phyloP scores from a whole-genome alignment of 1,139 yeast species.

The Candida anutae region DNA sequence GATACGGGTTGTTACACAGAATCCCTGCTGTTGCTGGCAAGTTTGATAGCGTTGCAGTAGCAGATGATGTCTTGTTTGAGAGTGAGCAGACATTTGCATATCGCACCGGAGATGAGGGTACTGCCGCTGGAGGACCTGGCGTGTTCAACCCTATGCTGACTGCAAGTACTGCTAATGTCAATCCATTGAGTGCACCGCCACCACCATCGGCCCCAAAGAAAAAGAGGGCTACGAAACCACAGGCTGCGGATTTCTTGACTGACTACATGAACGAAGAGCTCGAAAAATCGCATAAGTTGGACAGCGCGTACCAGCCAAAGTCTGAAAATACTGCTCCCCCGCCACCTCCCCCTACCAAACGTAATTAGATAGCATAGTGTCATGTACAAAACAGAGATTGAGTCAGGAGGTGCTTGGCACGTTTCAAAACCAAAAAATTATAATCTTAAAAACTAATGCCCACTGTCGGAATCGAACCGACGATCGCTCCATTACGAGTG shows the following conservation, averaged over 20 bases:
- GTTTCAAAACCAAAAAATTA: not conserved
- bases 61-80: slow-evolving; percentile 35
- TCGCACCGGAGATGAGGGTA: slow-evolving; percentile 3
- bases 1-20: slow-evolving; percentile 83
- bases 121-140: slow-evolving; percentile 3
- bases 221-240: slow-evolving; percentile 23
- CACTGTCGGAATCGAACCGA: slow-evolving; percentile 50
- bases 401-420: too few relatives aligned
- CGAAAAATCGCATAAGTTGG: slow-evolving; percentile 33
- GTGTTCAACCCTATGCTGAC: slow-evolving; percentile 3
- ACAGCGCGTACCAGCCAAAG: slow-evolving; percentile 9
- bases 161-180: too few relatives aligned
- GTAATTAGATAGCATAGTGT: slow-evolving; percentile 1
- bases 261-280: slow-evolving; percentile 42
- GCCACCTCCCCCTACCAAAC: slow-evolving; percentile 16
- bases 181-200: slow-evolving; percentile 6
- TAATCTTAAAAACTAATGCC: slow-evolving; percentile 17
- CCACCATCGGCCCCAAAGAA: slow-evolving; percentile 15
- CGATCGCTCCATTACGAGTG: slow-evolving; percentile 52
- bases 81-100: slow-evolving; percentile 12
- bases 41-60: slow-evolving; percentile 24
- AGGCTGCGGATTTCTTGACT: slow-evolving; percentile 22
- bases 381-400: not conserved
- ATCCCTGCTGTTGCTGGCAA: slow-evolving; percentile 64
- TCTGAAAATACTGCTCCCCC: slow-evolving; percentile 19